Base-by-base conservation (phyloP, 495 filamentous ascomycete species). In the Daldinia childiae region DNA sequence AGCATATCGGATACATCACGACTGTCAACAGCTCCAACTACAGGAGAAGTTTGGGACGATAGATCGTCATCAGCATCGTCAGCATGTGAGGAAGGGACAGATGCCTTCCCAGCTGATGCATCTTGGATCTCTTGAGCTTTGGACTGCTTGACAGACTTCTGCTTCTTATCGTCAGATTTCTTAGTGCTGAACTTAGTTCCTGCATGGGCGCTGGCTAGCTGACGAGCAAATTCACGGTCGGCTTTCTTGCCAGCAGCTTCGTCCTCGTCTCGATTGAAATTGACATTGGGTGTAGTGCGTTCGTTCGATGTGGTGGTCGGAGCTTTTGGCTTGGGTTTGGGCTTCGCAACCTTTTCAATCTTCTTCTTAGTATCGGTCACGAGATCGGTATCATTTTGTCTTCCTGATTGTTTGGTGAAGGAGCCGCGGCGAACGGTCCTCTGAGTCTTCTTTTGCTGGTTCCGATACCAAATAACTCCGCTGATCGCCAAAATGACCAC, bases 1-100 rank as follows among this genome's bases (percentile, higher is more conserved):
- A 97, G 88, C 93, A 97, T 97, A 77, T 97, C 93, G 54, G 90
- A 90, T 51, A 96, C 87, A 73, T 89, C 92, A 17, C 84, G 86
- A 41, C 79, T 74, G 51, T 83, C 79, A 24, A 81, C 86, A 26
- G 91, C 86, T 51, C 59, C 72, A 21, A 90, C 74, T 8, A 82
- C 82, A 54, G 91, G 90, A 27, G 91, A 93, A 9, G 62, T 58
- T 56, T 82, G 84, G 11, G 89, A 80, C 8, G 92, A 93, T 64
- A 91, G 84, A 72, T 93, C 91, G 76, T 93, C 93, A 77, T 95
- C 93, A 15, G 90, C 93, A 79, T 97, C 93, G 19, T 90, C 92
- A 41, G 90, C 87, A 21, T 91, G 91, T 3, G 93, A 97, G 6
- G 91, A 92, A 4, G 86, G 83, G 19, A 82, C 82, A n/a, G 85